phyloP scores from a whole-genome alignment of 495 filamentous ascomycete species.

The Penicillium steckii region DNA sequence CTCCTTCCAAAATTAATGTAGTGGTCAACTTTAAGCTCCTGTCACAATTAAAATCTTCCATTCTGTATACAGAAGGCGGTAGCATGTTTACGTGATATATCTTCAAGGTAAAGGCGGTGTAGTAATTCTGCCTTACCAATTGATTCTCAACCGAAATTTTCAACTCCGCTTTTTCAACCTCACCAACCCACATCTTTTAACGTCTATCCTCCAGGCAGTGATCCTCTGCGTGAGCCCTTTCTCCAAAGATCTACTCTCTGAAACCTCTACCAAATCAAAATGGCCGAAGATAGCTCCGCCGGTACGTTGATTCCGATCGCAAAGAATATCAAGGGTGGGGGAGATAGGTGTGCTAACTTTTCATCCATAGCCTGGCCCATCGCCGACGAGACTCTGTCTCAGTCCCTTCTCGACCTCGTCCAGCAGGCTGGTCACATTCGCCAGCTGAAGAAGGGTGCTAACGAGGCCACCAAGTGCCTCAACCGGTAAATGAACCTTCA shows the following conservation, averaged over 20 bases:
- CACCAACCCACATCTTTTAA: neutral
- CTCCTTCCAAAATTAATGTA: neutral
- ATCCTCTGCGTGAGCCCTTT: conserved; percentile 47
- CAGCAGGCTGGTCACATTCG: conserved; percentile 81
- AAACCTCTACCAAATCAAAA: conserved; percentile 12
- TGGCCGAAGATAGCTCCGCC: conserved; percentile 41
- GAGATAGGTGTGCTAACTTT: neutral
- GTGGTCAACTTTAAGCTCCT: neutral
- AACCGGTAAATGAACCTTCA: conserved; percentile 50
- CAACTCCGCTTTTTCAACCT: conserved; percentile 12
- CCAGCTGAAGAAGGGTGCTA: conserved; percentile 74
- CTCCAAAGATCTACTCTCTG: conserved; percentile 25
- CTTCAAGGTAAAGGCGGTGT: neutral
- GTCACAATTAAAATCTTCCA: neutral
- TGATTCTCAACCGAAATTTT: conserved; percentile 16
- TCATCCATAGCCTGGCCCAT: conserved; percentile 75
- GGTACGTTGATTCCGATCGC: conserved; percentile 21
- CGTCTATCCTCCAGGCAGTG: conserved; percentile 30
- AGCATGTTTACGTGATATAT: neutral
- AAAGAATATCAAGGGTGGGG: too few relatives aligned
- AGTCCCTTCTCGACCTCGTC: conserved; percentile 78
- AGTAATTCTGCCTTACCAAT: conserved; percentile 1
- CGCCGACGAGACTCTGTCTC: conserved; percentile 78
- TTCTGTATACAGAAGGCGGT: neutral
- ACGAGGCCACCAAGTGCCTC: conserved; percentile 78